Evolutionary conservation across 805 yeast genomes (phyloP), one percentile per base, ranked within the genome.

Genomic region (Myxozyma geophila): DNA sequence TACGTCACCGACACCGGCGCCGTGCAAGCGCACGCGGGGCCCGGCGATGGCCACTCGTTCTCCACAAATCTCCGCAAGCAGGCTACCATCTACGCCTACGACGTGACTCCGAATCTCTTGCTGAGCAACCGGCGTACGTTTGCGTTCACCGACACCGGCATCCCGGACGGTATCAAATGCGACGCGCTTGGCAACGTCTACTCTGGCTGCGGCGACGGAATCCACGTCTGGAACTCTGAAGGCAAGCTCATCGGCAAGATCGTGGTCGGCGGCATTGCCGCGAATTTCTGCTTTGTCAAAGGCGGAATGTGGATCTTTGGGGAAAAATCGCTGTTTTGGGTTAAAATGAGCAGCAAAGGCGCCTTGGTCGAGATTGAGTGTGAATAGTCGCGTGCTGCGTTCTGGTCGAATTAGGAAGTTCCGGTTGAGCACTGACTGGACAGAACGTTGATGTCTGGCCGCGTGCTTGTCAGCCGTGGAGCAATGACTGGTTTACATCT

Each of bases 201-300:
- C 54, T 62, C 66, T 23, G 68, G 68, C 41, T 64, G 68, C 47
- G 68, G 67, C 13, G 66, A 64, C 46, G 68, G 68, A 10, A 44
- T 64, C 2, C 66, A 64, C 35, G 66, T 60, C 21, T 64, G 68
- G 68, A 39, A 58, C 33, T 36, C 59, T 35, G 9, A 19, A 12
- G 68, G 68, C 19, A 51, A 35, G 15, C 53, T 64, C 19, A 58
- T 64, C 15, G 68, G 68, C 7, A 64, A 62, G 54, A 64, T 64
- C 15, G 48, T 48, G 15, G 53, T 57, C 41, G 68, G 63, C 9
- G 49, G 47, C 19, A 33, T 58, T 10, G 66, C 59, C 10, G 68
- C 68, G 9, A 64, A 64, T 47, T 64, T 64, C 54, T 61, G 66
- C 50, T 64, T 64, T 52, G 63, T 51, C n/a, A 49, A 39, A 44